Evolutionary conservation across 805 yeast genomes (phyloP), one percentile per base, ranked within the genome.

Genomic region (Starmerella kuoi): DNA sequence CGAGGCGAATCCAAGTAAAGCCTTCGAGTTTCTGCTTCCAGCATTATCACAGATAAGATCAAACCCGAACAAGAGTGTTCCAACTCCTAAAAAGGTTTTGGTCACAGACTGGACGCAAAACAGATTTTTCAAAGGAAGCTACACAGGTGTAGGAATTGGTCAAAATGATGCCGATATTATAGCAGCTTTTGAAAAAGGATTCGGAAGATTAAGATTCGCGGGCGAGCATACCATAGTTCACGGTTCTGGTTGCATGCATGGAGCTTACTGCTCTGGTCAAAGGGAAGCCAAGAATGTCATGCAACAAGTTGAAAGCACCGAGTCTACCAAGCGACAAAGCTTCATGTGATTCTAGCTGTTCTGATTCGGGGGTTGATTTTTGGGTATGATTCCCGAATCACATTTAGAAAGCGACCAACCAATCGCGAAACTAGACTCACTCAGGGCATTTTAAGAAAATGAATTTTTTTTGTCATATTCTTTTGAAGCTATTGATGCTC

Each of bases 171-270:
- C 88, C 0, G 77, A 71, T 40, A 53, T 73, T 23, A 68, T 79
- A 0, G 57, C 76, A 11, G 78, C 76, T 15, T 63, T 81, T 41
- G 65, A 70, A 15, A 69, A 70, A 24, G 80, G 83, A 0, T 61
- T 70, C 22, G 74, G 68, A n/a, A 66, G 67, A 12, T 62, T 84
- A 3, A 64, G 91, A 33, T 84, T 84, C 65, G 94, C 94, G 0
- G 95, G 95, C 4, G 95, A 84, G 55, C 94, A 84, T 56, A 79
- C 94, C 0, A 73, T 77, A 22, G 61, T 74, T 52, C 91, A 82
- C 52, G 94, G 93, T 4, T 80, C 84, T 14, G 95, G 94, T 0
- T 85, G 94, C 52, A 87, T 79, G 14, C 87, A 84, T 57, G 95
- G 94, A 0, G 94, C 94, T 0, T 83, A 82, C 75, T 65, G 66